Evolutionary conservation across 176 grass and related monocot species (phyloP).

Genomic region (Oryza nivara): DNA sequence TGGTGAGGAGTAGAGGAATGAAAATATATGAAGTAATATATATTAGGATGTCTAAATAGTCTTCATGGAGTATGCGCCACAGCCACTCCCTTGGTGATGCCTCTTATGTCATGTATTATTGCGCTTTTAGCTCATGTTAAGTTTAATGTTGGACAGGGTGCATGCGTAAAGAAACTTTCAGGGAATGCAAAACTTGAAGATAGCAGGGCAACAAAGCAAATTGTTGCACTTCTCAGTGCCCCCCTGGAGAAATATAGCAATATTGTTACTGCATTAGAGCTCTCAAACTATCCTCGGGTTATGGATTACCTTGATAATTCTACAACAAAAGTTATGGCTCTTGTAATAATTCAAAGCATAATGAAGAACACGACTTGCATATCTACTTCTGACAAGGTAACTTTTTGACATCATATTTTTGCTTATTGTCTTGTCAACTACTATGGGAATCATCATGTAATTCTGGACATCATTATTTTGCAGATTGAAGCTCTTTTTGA

Average conservation of each 20-base stretch:
- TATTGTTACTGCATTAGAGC: constrained; percentile 94
- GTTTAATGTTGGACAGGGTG: constrained; percentile 68
- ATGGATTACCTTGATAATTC: constrained; percentile 98
- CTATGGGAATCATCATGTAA: constrained; percentile 14
- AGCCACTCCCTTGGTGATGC: neutral
- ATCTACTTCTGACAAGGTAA: constrained; percentile 94
- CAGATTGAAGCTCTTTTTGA: constrained; percentile 94
- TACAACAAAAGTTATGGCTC: constrained; percentile 98
- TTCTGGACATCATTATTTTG: constrained; percentile 35
- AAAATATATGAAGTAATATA: neutral
- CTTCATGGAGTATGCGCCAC: neutral
- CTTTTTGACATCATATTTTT: constrained; percentile 31
- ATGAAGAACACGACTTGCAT: constrained; percentile 96
- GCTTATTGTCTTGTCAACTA: constrained; percentile 9
- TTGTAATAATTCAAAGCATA: constrained; percentile 99
- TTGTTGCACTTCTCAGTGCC: constrained; percentile 97
- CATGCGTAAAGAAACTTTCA: constrained; percentile 98
- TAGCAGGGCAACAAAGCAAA: constrained; percentile 93
- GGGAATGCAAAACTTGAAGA: constrained; percentile 94
- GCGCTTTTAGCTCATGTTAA: constrained; percentile 32
- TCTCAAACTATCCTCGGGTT: constrained; percentile 96
- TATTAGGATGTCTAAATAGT: neutral
- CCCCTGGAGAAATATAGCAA: constrained; percentile 98
- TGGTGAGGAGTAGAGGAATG: neutral
- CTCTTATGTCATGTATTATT: neutral